A percentile compares a stretch with the other conserved stretches of the same genome.
Conservation (phyloP, 169 alveolate genomes). For the Theileria luwenshuni region DNA sequence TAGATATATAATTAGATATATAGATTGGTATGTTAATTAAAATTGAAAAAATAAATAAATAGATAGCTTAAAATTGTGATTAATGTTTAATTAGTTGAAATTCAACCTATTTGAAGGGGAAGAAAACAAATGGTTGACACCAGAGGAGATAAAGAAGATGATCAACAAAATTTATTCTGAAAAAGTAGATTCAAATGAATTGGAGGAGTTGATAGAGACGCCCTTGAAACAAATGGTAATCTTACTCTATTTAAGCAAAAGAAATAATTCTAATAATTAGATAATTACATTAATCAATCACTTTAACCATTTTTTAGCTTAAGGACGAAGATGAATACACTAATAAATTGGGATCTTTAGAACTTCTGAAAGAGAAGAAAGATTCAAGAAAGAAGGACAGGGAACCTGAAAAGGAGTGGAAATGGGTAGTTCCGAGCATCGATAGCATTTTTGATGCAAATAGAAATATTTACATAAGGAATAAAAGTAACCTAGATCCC, state of each 20-base stretch:
- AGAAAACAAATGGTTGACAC: slow-evolving; percentile 23
- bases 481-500: slow-evolving; percentile 74
- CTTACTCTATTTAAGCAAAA: not conserved
- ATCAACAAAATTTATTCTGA: not conserved
- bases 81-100: slow-evolving; percentile 13
- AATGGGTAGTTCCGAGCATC: slow-evolving; percentile 55
- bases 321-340: slow-evolving; percentile 43
- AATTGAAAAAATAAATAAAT: not conserved
- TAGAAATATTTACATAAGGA: slow-evolving; percentile 62
- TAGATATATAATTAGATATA: not conserved
- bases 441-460: slow-evolving; percentile 61
- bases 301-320: slow-evolving; percentile 26
- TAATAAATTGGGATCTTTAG: slow-evolving; percentile 29
- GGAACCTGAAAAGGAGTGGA: slow-evolving; percentile 22
- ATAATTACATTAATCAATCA: no score
- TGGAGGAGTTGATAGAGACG: slow-evolving; percentile 14
- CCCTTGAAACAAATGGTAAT: slow-evolving; percentile 20
- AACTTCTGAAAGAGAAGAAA: slow-evolving; percentile 4
- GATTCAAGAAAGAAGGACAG: not conserved
- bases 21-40: not conserved
- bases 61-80: not conserved
- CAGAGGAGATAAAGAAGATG: slow-evolving; percentile 10
- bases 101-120: not conserved
- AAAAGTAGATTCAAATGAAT: not conserved
- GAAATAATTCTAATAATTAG: not conserved